Conservation (phyloP, 768 basidiomycete species). For the Mycena rebaudengoi region DNA sequence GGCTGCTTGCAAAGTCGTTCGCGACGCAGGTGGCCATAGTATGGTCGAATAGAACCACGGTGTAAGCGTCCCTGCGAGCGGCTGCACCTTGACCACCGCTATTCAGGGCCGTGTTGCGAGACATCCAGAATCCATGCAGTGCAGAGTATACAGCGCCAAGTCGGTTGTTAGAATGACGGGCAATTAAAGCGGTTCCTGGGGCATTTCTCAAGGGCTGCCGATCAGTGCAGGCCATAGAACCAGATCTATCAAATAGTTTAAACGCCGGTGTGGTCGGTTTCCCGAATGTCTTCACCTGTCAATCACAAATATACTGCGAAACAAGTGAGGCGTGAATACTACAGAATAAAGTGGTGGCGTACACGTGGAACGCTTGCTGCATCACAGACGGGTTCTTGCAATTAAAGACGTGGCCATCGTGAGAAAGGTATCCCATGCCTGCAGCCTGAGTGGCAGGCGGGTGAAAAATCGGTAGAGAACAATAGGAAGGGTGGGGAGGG, state of each 20-base stretch:
- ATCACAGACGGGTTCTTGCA: slow-evolving; percentile 57
- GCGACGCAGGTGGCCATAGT: slow-evolving; percentile 30
- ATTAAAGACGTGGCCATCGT: slow-evolving; percentile 58
- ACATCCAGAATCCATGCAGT: slow-evolving; percentile 29
- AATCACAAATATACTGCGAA: slow-evolving; percentile 59
- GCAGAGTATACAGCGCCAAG: slow-evolving; percentile 61
- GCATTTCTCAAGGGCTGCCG: slow-evolving; percentile 50
- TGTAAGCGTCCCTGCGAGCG: slow-evolving; percentile 32
- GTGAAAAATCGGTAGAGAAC: slow-evolving; percentile 58
- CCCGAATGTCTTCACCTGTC: slow-evolving; percentile 49
- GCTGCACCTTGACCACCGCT: not conserved
- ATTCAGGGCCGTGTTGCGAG: slow-evolving; percentile 24
- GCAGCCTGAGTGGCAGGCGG: slow-evolving; percentile 36
- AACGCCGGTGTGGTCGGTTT: not conserved
- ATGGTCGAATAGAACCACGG: slow-evolving; percentile 54
- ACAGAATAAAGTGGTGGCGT: slow-evolving; percentile 26
- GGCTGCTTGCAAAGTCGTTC: slow-evolving; percentile 57
- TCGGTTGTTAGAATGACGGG: slow-evolving; percentile 44
- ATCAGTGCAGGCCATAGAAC: slow-evolving; percentile 52
- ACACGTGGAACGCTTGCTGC: slow-evolving; percentile 65
- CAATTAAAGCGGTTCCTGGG: slow-evolving; percentile 40
- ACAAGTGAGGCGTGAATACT: not conserved
- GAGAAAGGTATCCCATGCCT: slow-evolving; percentile 55
- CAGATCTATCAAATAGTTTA: slow-evolving; percentile 42
- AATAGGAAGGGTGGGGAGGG: slow-evolving; percentile 55